Conservation (phyloP, 1,284 basidiomycete genomes). For the Ceratobasidium sp. region DNA sequence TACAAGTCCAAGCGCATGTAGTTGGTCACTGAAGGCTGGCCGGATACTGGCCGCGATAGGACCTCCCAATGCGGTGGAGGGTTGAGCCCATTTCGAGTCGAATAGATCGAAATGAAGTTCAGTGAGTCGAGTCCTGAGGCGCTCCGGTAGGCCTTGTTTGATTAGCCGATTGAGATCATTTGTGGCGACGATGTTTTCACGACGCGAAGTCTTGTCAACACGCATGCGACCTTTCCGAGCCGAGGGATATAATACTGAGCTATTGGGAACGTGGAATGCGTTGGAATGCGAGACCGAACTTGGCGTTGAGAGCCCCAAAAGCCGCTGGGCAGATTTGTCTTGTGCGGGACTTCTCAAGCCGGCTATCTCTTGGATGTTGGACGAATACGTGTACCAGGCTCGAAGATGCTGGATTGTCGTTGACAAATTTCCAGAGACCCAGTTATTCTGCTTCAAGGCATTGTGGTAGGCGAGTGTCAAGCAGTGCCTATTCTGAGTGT, state of each 20-base stretch:
- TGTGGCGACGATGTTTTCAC: neutral
- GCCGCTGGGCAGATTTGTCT: neutral
- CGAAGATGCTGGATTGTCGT: neutral
- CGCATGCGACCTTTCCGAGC: neutral
- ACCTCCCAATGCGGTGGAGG: neutral
- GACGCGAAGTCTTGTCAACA: neutral
- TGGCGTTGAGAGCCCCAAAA: neutral
- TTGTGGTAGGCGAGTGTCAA: constrained; percentile 11
- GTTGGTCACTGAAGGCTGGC: neutral
- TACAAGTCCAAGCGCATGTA: neutral
- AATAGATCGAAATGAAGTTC: neutral
- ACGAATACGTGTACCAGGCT: neutral
- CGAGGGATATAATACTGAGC: neutral
- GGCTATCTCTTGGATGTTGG: neutral
- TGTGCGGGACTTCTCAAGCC: neutral
- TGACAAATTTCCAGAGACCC: neutral
- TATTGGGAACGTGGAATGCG: neutral
- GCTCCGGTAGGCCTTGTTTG: constrained; percentile 2
- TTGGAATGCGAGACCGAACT: neutral
- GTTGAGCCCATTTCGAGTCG: neutral
- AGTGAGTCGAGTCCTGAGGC: neutral
- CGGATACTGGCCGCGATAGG: neutral
- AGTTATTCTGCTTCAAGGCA: neutral
- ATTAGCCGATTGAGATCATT: constrained; percentile 1
- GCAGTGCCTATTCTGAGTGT: neutral